Percentiles rank a stretch among this genome's conserved stretches.
Evolutionary conservation across 1,284 basidiomycete species (phyloP).

Genomic region (Mycena citricolor): DNA sequence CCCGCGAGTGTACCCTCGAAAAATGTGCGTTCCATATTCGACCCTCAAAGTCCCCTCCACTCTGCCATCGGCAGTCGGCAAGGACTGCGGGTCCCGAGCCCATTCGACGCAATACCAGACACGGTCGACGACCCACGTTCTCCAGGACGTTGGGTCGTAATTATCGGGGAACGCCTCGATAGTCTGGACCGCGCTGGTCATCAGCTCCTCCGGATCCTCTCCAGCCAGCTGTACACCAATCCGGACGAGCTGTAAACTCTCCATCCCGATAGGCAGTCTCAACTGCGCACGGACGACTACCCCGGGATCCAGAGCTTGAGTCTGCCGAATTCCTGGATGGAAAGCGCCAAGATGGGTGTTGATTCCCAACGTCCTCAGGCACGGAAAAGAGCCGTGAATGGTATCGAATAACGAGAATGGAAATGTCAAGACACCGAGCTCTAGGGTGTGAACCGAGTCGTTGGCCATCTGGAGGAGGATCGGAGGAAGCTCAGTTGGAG

Average conservation of each 20-base stretch:
- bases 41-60: conserved; percentile 6
- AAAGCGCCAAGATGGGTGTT: conserved; percentile 19
- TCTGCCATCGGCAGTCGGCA: no score
- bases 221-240: conserved; percentile 16
- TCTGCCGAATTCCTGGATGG: conserved; percentile 11
- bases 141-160: conserved; percentile 21
- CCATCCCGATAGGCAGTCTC: neutral
- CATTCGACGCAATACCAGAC: conserved; percentile 17
- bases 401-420: conserved; percentile 3
- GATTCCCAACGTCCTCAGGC: conserved; percentile 1
- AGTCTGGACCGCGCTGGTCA: conserved; percentile 2
- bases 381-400: conserved; percentile 4
- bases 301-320: neutral
- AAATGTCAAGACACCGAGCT: conserved; percentile 9
- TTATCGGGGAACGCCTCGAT: conserved; percentile 5
- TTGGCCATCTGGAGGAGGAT: conserved; percentile 1
- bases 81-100: neutral
- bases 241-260: neutral
- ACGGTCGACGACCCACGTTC: conserved; percentile 14
- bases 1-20: conserved; percentile 15
- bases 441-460: neutral
- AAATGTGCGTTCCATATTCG: conserved; percentile 17
- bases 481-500: conserved; percentile 3
- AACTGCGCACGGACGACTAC: neutral
- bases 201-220: neutral